Base-by-base conservation (phyloP, 2,329 filamentous ascomycete species). In the Mycogone perniciosa region DNA sequence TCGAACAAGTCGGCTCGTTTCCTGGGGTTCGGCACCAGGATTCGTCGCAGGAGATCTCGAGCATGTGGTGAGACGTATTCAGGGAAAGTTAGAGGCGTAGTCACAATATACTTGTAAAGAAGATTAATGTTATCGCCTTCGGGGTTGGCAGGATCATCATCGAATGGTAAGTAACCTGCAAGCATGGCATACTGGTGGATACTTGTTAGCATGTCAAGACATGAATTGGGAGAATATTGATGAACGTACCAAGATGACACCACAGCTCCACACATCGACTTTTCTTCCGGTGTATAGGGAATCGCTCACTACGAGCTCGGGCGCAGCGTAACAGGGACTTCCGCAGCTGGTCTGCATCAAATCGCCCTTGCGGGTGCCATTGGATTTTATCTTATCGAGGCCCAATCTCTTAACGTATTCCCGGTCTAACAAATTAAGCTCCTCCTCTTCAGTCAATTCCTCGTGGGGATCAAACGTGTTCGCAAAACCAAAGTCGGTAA, bases 81-180 rank as follows among this genome's bases (percentile, higher is more conserved):
- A 55, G 93, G 93, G 67, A 99, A 99, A 4, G 92, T 97, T 39
- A 99, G 80, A 34, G 92, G 91, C 1, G 93, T 99, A 50, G 89
- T 95, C 53, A 96, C 92, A 61, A 99, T 99, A 71, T 99, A 99
- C 73, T 97, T 97, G 79, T 99, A 99, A 30, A 99, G 77, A 8
- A 99, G 79, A 67, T 99, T 99, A 74, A 99, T 99, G 67, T 99
- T 99, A 68, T 99, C 93, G 59, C 93, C 93, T 70, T 99, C 93
- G 2, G 93, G 93, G 65, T 99, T 99, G 42, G 91, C 93, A 56
- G 93, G 93, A 63, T 99, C 93, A 66, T 99, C 93, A 62, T 99
- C 93, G 64, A 99, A 99, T 3, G 93, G 93, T 9, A 99, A 77
- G 68, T 99, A 99, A 40, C 93, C 93, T 37, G 93, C 93, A 61